These are phyloP conservation scores for Silybum marianum DNA, from an alignment of 129 eudicot genomes.

Conservation along the genomic window DNA sequence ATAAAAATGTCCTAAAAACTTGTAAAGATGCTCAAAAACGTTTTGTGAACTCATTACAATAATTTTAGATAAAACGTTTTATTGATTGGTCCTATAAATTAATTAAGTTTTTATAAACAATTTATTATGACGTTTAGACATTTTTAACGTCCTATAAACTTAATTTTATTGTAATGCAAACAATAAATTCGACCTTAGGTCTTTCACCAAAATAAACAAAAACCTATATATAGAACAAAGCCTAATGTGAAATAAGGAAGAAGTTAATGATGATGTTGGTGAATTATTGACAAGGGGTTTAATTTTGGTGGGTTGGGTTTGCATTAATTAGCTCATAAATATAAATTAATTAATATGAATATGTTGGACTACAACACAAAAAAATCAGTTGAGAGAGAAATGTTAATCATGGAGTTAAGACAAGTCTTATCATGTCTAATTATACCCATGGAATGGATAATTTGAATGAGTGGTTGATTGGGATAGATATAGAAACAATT, in stretches of 20 bases:
- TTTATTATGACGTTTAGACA: too few species aligned
- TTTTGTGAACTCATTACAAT: too few species aligned
- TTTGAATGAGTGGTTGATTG: slow-evolving; percentile 29
- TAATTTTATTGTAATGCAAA: too few species aligned
- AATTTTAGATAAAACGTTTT: too few species aligned
- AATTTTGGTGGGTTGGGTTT: slow-evolving; percentile 24
- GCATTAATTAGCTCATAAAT: neutral
- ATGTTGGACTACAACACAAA: slow-evolving; percentile 14
- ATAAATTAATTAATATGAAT: neutral
- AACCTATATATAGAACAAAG: neutral
- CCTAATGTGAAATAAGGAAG: slow-evolving; percentile 26
- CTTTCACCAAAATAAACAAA: slow-evolving; percentile 9
- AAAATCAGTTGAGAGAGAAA: slow-evolving; percentile 16
- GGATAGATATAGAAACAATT: slow-evolving; percentile 24
- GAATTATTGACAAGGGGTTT: slow-evolving; percentile 21
- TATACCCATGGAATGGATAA: slow-evolving; percentile 34
- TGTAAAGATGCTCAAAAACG: too few species aligned
- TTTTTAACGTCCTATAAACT: too few species aligned
- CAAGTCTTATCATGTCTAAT: slow-evolving; percentile 34
- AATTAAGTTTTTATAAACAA: too few species aligned
- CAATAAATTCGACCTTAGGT: neutral
- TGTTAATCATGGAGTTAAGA: slow-evolving; percentile 24
- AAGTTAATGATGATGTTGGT: slow-evolving; percentile 32
- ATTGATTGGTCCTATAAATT: too few species aligned
- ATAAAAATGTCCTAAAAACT: too few species aligned